Evolutionary conservation across 352 stramenopile species (phyloP).

Genomic region (Globisporangium acanthophoron): DNA sequence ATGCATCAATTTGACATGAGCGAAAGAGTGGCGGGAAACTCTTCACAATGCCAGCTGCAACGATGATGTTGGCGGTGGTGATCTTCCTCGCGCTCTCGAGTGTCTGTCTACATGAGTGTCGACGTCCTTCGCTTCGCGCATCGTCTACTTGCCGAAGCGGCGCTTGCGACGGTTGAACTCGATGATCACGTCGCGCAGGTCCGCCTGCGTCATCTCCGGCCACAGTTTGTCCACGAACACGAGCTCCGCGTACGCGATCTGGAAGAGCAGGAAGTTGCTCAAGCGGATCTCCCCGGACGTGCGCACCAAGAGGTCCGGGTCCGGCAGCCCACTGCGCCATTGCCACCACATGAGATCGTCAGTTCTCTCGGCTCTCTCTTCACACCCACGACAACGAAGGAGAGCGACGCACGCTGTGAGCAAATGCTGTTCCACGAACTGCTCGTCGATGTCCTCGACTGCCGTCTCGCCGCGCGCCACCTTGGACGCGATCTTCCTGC

Average conservation of each 20-base stretch:
- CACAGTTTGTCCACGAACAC: slow-evolving; percentile 95
- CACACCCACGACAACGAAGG: not conserved
- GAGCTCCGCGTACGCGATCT: slow-evolving; percentile 94
- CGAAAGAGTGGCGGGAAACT: not conserved
- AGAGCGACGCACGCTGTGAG: slow-evolving; percentile 63
- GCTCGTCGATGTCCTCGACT: slow-evolving; percentile 76
- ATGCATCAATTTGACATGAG: not conserved
- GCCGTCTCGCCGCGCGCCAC: slow-evolving; percentile 59
- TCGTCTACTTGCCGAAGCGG: slow-evolving; percentile 83
- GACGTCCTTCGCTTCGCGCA: not conserved
- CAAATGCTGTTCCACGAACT: slow-evolving; percentile 62
- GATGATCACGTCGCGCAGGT: slow-evolving; percentile 74
- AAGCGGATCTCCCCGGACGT: slow-evolving; percentile 94
- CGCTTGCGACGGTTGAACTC: slow-evolving; percentile 86
- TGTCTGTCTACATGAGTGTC: no score
- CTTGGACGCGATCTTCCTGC: slow-evolving; percentile 83
- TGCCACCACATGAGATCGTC: not conserved
- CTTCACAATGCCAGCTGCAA: no score
- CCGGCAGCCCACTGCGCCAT: slow-evolving; percentile 58
- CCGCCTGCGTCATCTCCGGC: slow-evolving; percentile 89
- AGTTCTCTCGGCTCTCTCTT: not conserved
- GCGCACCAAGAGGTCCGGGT: slow-evolving; percentile 94
- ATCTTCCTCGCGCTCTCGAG: not conserved
- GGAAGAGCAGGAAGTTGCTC: slow-evolving; percentile 96
- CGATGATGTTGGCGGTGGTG: not conserved